Evolutionary conservation across 2,329 filamentous ascomycete genomes (phyloP).

Genomic region (Beauveria sp.): DNA sequence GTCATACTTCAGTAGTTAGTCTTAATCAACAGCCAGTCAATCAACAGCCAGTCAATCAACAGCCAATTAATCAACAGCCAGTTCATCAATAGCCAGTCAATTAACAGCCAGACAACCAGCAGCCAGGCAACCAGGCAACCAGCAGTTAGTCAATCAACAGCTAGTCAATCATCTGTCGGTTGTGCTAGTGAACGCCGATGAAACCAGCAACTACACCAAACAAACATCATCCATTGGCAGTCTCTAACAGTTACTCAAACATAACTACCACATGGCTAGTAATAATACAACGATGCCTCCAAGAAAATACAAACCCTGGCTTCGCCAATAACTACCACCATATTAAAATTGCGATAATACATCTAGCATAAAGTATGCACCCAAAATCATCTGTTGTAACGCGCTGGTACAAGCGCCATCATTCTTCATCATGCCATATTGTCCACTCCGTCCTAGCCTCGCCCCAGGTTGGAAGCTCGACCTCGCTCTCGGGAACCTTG

Average conservation of each 20-base stretch:
- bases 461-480: conserved; percentile 24
- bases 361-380: conserved; percentile 5
- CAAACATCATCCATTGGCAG: conserved; percentile 5
- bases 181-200: background rate
- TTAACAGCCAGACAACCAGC: too few species aligned
- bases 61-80: too few species aligned
- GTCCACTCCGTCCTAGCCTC: background rate
- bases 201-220: background rate
- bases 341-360: conserved; percentile 10
- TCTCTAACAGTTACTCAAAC: conserved; percentile 7
- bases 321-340: conserved; percentile 9
- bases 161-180: background rate
- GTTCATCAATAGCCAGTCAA: too few species aligned
- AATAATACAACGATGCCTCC: conserved; percentile 8
- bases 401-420: background rate
- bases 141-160: too few species aligned
- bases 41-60: too few species aligned
- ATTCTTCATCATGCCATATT: conserved; percentile 4
- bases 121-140: too few species aligned
- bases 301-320: conserved; percentile 9
- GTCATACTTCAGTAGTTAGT: too few species aligned
- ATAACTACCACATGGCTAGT: conserved; percentile 9
- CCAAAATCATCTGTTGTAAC: conserved; percentile 7
- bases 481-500: conserved; percentile 17
- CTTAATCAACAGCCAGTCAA: too few species aligned